Evolutionary conservation across 2,329 filamentous ascomycete genomes (phyloP).

Genomic region (Fusarium veterinarium): DNA sequence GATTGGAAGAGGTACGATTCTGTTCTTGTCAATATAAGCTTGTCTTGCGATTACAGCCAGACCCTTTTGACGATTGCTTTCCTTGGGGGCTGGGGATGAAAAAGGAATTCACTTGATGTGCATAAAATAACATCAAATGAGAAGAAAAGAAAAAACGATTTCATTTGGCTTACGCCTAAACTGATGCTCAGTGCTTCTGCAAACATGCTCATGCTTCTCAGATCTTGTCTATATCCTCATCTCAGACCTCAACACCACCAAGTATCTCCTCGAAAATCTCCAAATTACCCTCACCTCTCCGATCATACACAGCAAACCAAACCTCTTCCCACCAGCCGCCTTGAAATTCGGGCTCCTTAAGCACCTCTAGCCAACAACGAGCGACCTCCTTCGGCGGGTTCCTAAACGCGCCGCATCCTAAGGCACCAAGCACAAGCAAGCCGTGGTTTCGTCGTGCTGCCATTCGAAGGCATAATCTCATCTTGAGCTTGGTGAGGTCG

Average conservation of each 20-base stretch:
- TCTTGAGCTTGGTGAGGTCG: conserved; percentile 70
- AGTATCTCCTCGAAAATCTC: conserved; percentile 60
- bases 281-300: conserved; percentile 60
- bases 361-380: conserved; percentile 69
- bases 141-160: background rate
- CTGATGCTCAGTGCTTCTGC: background rate
- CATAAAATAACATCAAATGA: background rate
- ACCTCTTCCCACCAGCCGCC: conserved; percentile 73
- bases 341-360: conserved; percentile 69
- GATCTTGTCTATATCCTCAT: background rate
- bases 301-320: conserved; percentile 71
- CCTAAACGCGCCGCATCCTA: conserved; percentile 75
- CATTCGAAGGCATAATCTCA: conserved; percentile 69
- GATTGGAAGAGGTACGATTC: background rate
- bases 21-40: background rate
- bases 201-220: background rate
- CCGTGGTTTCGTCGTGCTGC: conserved; percentile 67
- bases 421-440: conserved; percentile 72
- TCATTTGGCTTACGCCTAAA: background rate
- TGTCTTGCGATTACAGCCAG: background rate
- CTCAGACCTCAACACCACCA: conserved; percentile 50
- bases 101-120: background rate
- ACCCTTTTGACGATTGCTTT: background rate
- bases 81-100: background rate
- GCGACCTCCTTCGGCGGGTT: conserved; percentile 74